Percentiles rank a stretch among this genome's conserved stretches.
phyloP scores from a whole-genome alignment of 2,329 filamentous ascomycete species.

The Trichoderma sp. region DNA sequence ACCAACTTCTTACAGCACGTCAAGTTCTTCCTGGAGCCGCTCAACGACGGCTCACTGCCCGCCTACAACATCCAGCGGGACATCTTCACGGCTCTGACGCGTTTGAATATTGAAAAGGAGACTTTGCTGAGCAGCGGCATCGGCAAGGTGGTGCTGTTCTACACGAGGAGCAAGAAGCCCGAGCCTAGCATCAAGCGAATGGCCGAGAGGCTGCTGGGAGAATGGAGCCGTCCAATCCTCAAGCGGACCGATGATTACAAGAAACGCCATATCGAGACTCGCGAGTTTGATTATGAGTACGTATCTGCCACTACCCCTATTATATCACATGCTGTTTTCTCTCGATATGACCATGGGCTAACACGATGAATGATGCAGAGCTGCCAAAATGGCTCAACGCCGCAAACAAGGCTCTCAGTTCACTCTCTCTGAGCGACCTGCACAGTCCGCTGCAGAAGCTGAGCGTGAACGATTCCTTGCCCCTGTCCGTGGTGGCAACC shows the following conservation, averaged over 20 bases:
- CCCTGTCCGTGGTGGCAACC: conserved; percentile 56
- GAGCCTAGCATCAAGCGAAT: conserved; percentile 89
- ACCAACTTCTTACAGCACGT: conserved; percentile 94
- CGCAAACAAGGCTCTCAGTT: conserved; percentile 52
- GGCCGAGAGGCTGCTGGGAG: conserved; percentile 86
- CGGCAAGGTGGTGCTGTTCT: conserved; percentile 94
- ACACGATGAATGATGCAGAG: conserved; percentile 40
- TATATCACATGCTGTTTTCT: neutral
- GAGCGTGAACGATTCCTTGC: conserved; percentile 62
- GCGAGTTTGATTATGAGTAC: conserved; percentile 65
- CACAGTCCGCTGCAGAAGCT: conserved; percentile 47
- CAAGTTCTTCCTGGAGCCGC: conserved; percentile 94
- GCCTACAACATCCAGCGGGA: conserved; percentile 98
- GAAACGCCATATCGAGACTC: conserved; percentile 70
- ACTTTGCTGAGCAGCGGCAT: conserved; percentile 87
- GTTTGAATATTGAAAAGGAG: conserved; percentile 88
- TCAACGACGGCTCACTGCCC: conserved; percentile 90
- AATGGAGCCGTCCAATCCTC: conserved; percentile 94
- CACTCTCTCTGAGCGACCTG: conserved; percentile 53
- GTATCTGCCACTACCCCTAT: conserved; percentile 33
- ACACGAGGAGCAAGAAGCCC: conserved; percentile 90
- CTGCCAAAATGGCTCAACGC: conserved; percentile 55
- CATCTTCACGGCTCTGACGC: conserved; percentile 77
- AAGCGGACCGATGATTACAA: conserved; percentile 94
- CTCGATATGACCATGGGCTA: conserved; percentile 8